Conservation (phyloP, 2,329 filamentous ascomycete genomes). For the Cylindrodendrum hubeiense region DNA sequence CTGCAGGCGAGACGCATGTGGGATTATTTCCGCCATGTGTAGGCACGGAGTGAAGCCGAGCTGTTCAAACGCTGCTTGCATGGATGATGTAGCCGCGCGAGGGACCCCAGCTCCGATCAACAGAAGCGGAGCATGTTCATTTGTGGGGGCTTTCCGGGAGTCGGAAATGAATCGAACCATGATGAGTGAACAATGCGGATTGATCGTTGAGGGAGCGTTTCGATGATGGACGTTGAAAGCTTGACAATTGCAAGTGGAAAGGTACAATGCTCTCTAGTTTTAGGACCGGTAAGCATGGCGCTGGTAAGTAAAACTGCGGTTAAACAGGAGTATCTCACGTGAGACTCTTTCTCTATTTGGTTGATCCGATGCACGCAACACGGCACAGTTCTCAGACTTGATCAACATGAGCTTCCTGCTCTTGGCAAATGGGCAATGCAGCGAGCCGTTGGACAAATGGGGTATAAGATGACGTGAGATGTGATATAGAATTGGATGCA, state of each 20-base stretch:
- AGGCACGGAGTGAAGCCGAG: constrained; percentile 47
- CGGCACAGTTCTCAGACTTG: too few species aligned
- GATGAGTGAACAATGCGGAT: neutral
- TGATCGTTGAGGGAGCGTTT: neutral
- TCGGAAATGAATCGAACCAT: constrained; percentile 36
- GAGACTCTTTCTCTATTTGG: too few species aligned
- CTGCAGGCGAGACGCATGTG: constrained; percentile 38
- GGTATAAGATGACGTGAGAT: too few species aligned
- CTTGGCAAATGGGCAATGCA: too few species aligned
- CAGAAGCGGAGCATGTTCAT: constrained; percentile 18
- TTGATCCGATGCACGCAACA: too few species aligned
- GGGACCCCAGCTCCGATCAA: constrained; percentile 49
- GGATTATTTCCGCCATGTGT: constrained; percentile 49
- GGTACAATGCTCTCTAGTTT: neutral
- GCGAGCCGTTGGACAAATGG: too few species aligned
- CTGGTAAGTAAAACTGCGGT: neutral
- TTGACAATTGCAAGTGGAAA: neutral
- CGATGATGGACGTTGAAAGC: neutral
- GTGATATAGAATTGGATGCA: too few species aligned
- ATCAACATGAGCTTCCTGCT: too few species aligned
- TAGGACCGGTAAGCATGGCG: neutral
- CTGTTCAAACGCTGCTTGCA: constrained; percentile 50
- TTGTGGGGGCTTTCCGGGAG: constrained; percentile 11
- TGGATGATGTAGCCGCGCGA: constrained; percentile 51
- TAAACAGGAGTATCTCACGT: too few species aligned